phyloP scores from a whole-genome alignment of 345 rosid species.

The Balakata baccata region DNA sequence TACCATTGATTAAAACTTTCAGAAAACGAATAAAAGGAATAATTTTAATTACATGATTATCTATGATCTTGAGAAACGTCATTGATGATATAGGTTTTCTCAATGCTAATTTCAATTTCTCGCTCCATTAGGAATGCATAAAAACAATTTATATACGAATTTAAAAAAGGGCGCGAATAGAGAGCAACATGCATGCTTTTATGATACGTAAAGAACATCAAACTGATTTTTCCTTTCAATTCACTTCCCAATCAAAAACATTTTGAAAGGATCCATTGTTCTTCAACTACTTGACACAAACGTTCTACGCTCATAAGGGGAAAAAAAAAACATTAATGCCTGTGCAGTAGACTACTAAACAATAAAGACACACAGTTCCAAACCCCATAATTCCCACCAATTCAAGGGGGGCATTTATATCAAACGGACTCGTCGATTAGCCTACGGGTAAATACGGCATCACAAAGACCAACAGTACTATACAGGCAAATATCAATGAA shows the following conservation, averaged over 20 bases:
- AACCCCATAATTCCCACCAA: neutral
- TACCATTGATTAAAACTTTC: neutral
- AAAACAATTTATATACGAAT: neutral
- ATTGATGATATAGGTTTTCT: constrained; percentile 1
- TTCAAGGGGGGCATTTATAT: neutral
- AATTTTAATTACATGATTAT: neutral
- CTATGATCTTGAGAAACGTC: neutral
- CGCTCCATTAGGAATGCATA: neutral
- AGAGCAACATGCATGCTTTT: neutral
- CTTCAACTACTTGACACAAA: neutral
- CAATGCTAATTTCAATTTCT: constrained; percentile 2
- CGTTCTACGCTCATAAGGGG: neutral
- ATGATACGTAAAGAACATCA: neutral
- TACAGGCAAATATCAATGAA: neutral
- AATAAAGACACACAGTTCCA: neutral
- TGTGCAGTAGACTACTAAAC: neutral
- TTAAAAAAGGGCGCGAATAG: neutral
- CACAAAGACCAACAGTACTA: neutral
- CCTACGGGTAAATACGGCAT: neutral
- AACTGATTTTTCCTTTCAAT: neutral
- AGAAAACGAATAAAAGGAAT: neutral
- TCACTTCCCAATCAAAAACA: neutral
- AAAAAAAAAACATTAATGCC: neutral
- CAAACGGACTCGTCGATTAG: neutral
- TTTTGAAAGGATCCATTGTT: neutral